Base-by-base conservation (phyloP, 1,139 yeast genomes). In the Hemisphaericaspora xylanilytica region DNA sequence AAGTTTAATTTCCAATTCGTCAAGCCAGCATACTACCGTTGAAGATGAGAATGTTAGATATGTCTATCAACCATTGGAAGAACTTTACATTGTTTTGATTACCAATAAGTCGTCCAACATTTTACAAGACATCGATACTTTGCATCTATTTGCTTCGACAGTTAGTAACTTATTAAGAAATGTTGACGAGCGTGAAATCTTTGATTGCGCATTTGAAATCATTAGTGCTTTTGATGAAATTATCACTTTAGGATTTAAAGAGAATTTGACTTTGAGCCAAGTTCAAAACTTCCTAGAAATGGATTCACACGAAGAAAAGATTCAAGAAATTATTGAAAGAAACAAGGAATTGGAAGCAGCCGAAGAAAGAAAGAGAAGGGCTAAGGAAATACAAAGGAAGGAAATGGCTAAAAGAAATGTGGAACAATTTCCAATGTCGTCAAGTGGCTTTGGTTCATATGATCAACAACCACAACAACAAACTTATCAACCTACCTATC, bases 241-340 rank as follows among this genome's bases (percentile, higher is more conserved):
- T 42, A 80, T 92, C 51, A 81, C 81, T 40, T 72, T 87, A 65
- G 99, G 98, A 12, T 89, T 84, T 68, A 81, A 88, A 53, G 99
- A 94, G 62, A 86, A 88, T 61, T 70, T 92, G 51, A 80, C 94
- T 1, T 61, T 85, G 50, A 65, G 81, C 41, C 98, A 92, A 68
- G 88, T 94, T 48, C 81, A 80, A 61, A 86, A 95, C 12, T 92
- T 87, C 66, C 73, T 94, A 65, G 94, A 89, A 59, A 92, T 94
- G 98, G 97, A 94, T 65, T 85, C 96, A 29, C 97, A 92, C 58
- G 98, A 94, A 65, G 99, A 94, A 66, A 90, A 88, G 71, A 90
- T 94, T 56, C 97, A 92, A 70, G 97, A 94, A 61, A 90, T 92
- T 58, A 92, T 94, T 55, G 97, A 92, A 64, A 81, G 95, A 60